Percentiles rank a stretch among this genome's conserved stretches.
Evolutionary conservation across 2,329 filamentous ascomycete genomes (phyloP).

Genomic region (Aspergillus sp.): DNA sequence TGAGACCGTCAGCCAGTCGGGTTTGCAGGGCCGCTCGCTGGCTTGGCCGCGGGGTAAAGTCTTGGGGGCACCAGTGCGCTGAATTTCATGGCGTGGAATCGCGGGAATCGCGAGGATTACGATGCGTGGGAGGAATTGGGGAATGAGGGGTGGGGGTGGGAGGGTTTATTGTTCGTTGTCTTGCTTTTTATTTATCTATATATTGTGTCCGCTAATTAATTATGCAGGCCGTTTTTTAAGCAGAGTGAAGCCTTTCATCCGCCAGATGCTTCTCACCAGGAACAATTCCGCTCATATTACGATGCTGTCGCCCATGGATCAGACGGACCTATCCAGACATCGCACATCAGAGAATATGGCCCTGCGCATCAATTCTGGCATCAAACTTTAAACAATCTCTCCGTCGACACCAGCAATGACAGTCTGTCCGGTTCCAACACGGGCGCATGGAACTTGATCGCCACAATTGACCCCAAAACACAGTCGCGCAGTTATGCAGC

Average conservation of each 20-base stretch:
- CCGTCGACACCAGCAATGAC: slow-evolving; percentile 31
- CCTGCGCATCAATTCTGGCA: slow-evolving; percentile 45
- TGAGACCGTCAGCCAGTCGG: slow-evolving; percentile 23
- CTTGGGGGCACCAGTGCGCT: slow-evolving; percentile 28
- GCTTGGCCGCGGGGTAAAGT: slow-evolving; percentile 21
- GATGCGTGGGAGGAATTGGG: slow-evolving; percentile 29
- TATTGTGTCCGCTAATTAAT: neutral
- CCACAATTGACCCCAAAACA: slow-evolving; percentile 22
- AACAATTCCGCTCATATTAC: slow-evolving; percentile 16
- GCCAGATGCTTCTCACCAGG: slow-evolving; percentile 20
- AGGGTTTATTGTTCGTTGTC: slow-evolving; percentile 14
- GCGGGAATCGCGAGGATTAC: slow-evolving; percentile 21
- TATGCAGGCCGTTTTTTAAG: slow-evolving; percentile 48
- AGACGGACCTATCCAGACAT: slow-evolving; percentile 30
- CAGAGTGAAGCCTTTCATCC: slow-evolving; percentile 43
- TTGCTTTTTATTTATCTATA: slow-evolving; percentile 6
- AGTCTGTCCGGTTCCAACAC: slow-evolving; percentile 38
- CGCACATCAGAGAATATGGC: slow-evolving; percentile 14
- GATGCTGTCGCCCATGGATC: slow-evolving; percentile 19
- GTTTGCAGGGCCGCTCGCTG: slow-evolving; percentile 6
- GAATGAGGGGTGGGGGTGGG: slow-evolving; percentile 24
- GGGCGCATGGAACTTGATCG: slow-evolving; percentile 34
- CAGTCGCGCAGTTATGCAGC: slow-evolving; percentile 39
- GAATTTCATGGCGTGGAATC: slow-evolving; percentile 26
- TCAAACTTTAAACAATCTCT: slow-evolving; percentile 32